A percentile compares a stretch with the other conserved stretches of the same genome.
These are phyloP conservation scores for Fragilariopsis cylindrus DNA, from an alignment of 108 stramenopile genomes.

Conservation along the genomic window DNA sequence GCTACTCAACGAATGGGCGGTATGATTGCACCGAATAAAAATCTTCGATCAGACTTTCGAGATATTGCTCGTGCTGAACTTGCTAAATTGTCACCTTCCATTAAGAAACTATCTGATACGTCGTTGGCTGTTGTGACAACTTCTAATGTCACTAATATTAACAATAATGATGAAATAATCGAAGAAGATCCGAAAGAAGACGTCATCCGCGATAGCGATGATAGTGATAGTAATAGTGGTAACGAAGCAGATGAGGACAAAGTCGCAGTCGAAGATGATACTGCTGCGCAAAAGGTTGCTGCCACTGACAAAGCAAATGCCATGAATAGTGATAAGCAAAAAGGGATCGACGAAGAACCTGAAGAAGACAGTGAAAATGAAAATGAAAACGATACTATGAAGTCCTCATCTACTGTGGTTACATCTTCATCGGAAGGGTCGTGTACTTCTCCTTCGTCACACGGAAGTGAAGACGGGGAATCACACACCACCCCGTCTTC, in stretches of 20 bases:
- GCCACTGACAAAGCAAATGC: not conserved
- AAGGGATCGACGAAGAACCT: too few relatives aligned
- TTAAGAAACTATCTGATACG: not conserved
- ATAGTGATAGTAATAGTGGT: not conserved
- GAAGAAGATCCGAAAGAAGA: not conserved
- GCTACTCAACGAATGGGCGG: conserved; percentile 3
- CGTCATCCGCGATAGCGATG: too few relatives aligned
- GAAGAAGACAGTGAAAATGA: too few relatives aligned
- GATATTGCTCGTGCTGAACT: not conserved
- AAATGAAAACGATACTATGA: too few relatives aligned
- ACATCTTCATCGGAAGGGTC: not conserved
- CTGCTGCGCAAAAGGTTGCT: not conserved
- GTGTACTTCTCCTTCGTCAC: not conserved
- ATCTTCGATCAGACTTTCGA: not conserved
- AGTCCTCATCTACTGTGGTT: not conserved
- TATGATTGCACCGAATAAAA: conserved; percentile 3
- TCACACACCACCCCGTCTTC: too few relatives aligned
- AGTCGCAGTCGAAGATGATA: not conserved
- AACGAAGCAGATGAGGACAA: not conserved
- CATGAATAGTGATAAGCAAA: too few relatives aligned
- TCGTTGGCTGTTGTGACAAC: not conserved
- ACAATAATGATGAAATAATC: not conserved
- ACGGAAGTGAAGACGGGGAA: too few relatives aligned
- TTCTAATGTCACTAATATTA: not conserved
- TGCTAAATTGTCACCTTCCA: not conserved